Conservation (phyloP, 2,329 filamentous ascomycete species). For the Penicillium palitans region DNA sequence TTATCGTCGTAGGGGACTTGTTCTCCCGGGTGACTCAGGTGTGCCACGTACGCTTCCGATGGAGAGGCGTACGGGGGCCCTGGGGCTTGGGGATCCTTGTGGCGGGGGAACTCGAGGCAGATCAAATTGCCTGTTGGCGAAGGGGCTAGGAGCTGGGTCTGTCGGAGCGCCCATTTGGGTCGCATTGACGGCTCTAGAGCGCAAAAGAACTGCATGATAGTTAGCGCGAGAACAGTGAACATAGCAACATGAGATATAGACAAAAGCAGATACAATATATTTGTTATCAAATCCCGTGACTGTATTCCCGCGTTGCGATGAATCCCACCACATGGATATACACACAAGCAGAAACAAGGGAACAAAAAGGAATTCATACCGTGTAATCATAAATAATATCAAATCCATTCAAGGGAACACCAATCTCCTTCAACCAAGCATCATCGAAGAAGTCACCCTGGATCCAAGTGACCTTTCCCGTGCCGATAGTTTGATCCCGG, state of each 20-base stretch:
- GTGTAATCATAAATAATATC: slow-evolving; percentile 64
- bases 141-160: slow-evolving; percentile 55
- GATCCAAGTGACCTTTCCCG: slow-evolving; percentile 44
- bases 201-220: slow-evolving; percentile 57
- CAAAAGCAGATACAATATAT: background rate
- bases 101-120: slow-evolving; percentile 75
- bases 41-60: slow-evolving; percentile 68
- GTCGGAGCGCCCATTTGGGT: slow-evolving; percentile 59
- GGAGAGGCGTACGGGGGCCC: slow-evolving; percentile 74
- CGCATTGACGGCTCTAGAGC: slow-evolving; percentile 57
- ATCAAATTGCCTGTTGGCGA: slow-evolving; percentile 53
- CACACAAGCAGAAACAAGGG: background rate
- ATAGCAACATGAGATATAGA: background rate
- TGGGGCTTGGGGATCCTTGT: slow-evolving; percentile 63
- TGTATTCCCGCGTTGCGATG: background rate
- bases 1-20: slow-evolving; percentile 62
- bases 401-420: slow-evolving; percentile 38
- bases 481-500: slow-evolving; percentile 37
- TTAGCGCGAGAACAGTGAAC: slow-evolving; percentile 13
- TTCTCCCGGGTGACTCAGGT: slow-evolving; percentile 69
- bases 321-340: background rate
- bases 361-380: slow-evolving; percentile 39
- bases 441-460: slow-evolving; percentile 49
- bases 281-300: background rate
- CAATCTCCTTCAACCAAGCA: slow-evolving; percentile 42